Evolutionary conservation across 2,329 filamentous ascomycete species (phyloP), one percentile per base, ranked within the genome.

Genomic region (Colletotrichum euphorbiae): DNA sequence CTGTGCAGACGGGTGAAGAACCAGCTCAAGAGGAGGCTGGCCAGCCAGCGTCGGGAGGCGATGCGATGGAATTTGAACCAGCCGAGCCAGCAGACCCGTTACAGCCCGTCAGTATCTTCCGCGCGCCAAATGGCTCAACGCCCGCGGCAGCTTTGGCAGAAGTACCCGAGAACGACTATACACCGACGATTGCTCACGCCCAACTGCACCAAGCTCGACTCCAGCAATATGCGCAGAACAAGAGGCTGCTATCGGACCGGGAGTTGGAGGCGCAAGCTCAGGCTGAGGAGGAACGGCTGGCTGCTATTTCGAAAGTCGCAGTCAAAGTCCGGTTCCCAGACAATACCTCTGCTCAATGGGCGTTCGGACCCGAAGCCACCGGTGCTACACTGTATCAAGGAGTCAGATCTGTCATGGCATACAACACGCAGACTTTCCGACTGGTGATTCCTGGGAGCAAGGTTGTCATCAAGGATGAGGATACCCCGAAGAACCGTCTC

Each of bases 281-380:
- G 5, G 89, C 87, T 21, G 89, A 90, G 59, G 86, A 87, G 52
- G 89, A 90, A 33, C 90, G 85, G 70, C 81, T 94, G 1, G 86
- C 90, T 5, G 85, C 87, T 5, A 85, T 94, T 69, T 88, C 87
- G 57, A 87, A 88, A 36, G 87, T 97, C 36, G 85, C 89, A 31
- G 85, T 98, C 71, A 93, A 92, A 71, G 87, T 98, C 55, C 91
- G 94, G 28, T 94, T 98, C 73, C 95, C 95, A 0, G 94, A 98
- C 76, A 92, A 94, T 73, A 92, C 90, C 65, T 89, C 90, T 60
- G 88, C 94, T 36, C 88, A 93, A 58, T 90, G 90, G 80, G 86
- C 84, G n/a, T 89, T 97, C 72, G 85, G 84, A 1, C 88, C 89
- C 19, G 77, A 82, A 1, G 90, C 94, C 60, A 93, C 92, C 0